Base-by-base conservation (phyloP, 768 basidiomycete species). In the Suillus spraguei region DNA sequence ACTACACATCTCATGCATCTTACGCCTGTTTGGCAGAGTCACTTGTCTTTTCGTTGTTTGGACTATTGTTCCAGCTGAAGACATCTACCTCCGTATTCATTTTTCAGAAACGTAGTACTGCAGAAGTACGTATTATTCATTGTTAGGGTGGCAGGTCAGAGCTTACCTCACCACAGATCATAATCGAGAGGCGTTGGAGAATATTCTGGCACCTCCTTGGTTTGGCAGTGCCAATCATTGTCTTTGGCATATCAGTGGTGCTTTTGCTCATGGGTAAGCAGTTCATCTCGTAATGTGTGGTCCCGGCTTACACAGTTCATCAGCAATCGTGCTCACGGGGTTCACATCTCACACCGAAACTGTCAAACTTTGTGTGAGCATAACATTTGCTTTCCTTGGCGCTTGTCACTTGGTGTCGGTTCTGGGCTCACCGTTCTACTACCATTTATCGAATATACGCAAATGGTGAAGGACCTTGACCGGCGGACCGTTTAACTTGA, bases 11-110 rank as follows among this genome's bases (percentile, higher is more conserved):
- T 9, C 1, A 16, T 8, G 24, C 24, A 50, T 50, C 49, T 50
- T 50, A 50, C 8, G 49, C 49, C 16, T 50, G 49, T 50, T 50
- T 50, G 16, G 49, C 49, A 16, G 49, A 50, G 28, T 50, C 49
- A 24, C 49, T 50, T 50, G 28, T 50, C 16, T 50, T 50, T 17
- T 50, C 49, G 28, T 50, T 50, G 16, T 50, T 50, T 17, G 49
- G 49, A 28, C 1, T 50, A 9, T 50, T 50, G 28, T 28, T 28
- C 28, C 28, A 32, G 16, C 10, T 52, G 17, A 32, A 20, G 17
- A 9, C 11, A 33, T 52, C 14, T 33, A 17, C 32, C 17, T 9
- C 32, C 6, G 50, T 17, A 52, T 10, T 32, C 10, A 1, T 32
- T 33, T 33, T 32, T 52, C 50, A 52, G 33, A 10, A 11, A 20